A percentile compares a stretch with the other conserved stretches of the same genome.
These are phyloP conservation scores for Cordyceps tenuipes DNA, from an alignment of 2,329 filamentous ascomycete genomes.

Conservation along the genomic window DNA sequence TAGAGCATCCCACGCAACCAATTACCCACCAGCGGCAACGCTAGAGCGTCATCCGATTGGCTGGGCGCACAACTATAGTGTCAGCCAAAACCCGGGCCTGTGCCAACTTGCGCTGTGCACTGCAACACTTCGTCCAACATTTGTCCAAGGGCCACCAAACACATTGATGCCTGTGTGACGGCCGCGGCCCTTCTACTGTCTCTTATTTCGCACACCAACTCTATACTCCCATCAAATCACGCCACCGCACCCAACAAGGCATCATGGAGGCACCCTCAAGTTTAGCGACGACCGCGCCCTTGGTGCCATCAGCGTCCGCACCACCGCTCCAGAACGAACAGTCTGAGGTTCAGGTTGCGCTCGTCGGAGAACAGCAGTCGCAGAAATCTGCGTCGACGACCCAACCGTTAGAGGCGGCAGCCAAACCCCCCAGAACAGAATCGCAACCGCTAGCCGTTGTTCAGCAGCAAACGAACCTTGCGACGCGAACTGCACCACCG, in stretches of 20 bases:
- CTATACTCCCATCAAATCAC: not conserved
- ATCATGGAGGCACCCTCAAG: not conserved
- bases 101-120: not conserved
- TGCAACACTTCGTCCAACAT: not conserved
- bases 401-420: not conserved
- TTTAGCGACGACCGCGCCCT: not conserved
- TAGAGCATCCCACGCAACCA: not conserved
- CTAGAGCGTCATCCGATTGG: conserved; percentile 5
- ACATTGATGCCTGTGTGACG: conserved; percentile 6
- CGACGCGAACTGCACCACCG: conserved; percentile 16
- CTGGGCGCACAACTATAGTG: not conserved
- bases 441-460: not conserved
- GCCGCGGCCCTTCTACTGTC: not conserved
- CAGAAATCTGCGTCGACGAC: not conserved
- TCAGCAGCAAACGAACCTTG: conserved; percentile 10
- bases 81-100: not conserved
- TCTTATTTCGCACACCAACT: not conserved
- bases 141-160: not conserved
- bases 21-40: not conserved
- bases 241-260: not conserved
- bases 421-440: not conserved
- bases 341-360: conserved; percentile 11
- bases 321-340: conserved; percentile 1
- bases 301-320: conserved; percentile 1
- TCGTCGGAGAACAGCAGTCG: conserved; percentile 14